Evolutionary conservation across 2,329 filamentous ascomycete genomes (phyloP).

Genomic region (Aspergillus intermedius): DNA sequence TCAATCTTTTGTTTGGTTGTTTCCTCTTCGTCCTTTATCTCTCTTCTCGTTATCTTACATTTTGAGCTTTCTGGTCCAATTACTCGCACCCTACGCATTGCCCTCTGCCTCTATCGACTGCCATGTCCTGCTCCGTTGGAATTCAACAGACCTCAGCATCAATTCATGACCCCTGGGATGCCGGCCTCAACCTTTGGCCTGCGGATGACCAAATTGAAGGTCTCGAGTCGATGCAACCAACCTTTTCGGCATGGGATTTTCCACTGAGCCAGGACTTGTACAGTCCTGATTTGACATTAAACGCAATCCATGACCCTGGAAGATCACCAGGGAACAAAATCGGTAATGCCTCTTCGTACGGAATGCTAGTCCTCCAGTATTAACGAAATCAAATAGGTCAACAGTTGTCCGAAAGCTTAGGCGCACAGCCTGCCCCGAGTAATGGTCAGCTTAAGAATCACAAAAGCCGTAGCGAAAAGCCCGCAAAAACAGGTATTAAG

Average conservation of each 20-base stretch:
- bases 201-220: slow-evolving; percentile 28
- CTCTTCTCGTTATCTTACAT: not conserved
- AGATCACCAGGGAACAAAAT: slow-evolving; percentile 24
- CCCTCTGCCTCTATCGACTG: slow-evolving; percentile 7
- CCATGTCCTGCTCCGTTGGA: slow-evolving; percentile 3
- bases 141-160: too few species aligned
- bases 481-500: too few species aligned
- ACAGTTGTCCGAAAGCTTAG: too few species aligned
- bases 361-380: too few species aligned
- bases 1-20: not conserved
- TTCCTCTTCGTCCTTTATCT: not conserved
- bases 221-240: slow-evolving; percentile 23
- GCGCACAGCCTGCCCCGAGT: too few species aligned
- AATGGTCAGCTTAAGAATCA: too few species aligned
- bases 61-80: slow-evolving; percentile 1
- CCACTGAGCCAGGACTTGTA: slow-evolving; percentile 19
- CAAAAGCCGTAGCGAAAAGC: too few species aligned
- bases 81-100: slow-evolving; percentile 6
- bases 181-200: slow-evolving; percentile 22
- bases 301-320: slow-evolving; percentile 17
- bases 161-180: slow-evolving; percentile 15
- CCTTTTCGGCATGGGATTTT: slow-evolving; percentile 19
- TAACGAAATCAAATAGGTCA: too few species aligned
- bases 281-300: slow-evolving; percentile 19
- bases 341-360: too few species aligned